Base-by-base conservation (phyloP, 768 basidiomycete species). In the Lentinula edodes region DNA sequence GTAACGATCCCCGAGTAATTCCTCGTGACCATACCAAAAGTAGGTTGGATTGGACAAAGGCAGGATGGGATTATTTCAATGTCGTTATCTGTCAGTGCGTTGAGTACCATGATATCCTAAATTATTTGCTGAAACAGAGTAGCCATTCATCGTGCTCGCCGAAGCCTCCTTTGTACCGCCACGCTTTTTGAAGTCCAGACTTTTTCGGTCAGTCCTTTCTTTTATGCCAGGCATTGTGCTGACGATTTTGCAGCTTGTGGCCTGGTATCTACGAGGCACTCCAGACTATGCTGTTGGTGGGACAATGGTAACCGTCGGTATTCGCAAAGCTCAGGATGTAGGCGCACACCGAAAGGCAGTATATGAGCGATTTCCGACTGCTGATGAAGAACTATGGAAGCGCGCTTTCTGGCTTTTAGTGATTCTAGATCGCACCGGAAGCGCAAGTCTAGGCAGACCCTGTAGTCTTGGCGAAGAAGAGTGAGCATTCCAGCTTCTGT, bases 341-440 rank as follows among this genome's bases (percentile, higher is more conserved):
- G 92, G 92, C 28, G 87, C 86, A 6, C 92, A 94, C 67, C 79
- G 86, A 52, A 85, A 78, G 68, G 84, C 79, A 65, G 77, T 81
- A 0, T 89, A 89, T 61, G 74, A 74, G 3, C 66, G 69, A 6
- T 72, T 71, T 63, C 75, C 80, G 6, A 79, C 74, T 66, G 64
- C 80, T 57, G 85, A 89, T 46, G 81, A 84, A 41, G 90, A 93
- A 64, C 76, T 89, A 15, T 91, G 88, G 83, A 91, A 89, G 69
- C 83, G 92, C 32, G 86, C 85, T 0, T 91, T 92, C 68, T 91
- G 89, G 89, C 82, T 78, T 63, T 77, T 90, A 5, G 76, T 87
- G 12, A 75, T 81, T 6, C 78, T 83, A 56, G 89, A 90, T 64
- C 82, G 86, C 42, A 69, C 85, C 38, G 76, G 76, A 18, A 83